These are phyloP conservation scores for Strobilomyces dryophilus DNA, from an alignment of 768 basidiomycete genomes.

Conservation along the genomic window DNA sequence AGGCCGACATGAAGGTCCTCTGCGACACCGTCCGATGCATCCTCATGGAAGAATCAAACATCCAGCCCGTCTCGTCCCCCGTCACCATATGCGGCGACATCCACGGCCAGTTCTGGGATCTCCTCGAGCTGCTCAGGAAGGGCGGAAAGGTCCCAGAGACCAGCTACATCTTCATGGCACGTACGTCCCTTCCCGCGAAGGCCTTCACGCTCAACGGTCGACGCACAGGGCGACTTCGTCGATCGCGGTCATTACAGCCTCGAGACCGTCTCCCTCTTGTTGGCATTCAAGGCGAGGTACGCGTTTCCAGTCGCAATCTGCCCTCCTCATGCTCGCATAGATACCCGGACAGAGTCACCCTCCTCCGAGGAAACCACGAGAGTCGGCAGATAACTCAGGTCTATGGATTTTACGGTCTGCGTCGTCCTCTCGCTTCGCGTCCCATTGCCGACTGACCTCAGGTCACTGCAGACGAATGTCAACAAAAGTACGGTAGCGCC, in stretches of 20 bases:
- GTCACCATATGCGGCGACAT: constrained; percentile 97
- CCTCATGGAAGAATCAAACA: constrained; percentile 95
- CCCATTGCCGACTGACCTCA: neutral
- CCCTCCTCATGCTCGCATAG: constrained; percentile 35
- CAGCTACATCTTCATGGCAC: constrained; percentile 95
- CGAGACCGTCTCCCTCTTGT: constrained; percentile 86
- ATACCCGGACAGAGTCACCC: constrained; percentile 89
- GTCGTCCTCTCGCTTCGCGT: neutral
- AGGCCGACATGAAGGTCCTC: constrained; percentile 88
- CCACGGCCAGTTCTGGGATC: constrained; percentile 97
- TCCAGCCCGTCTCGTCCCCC: constrained; percentile 92
- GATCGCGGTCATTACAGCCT: constrained; percentile 95
- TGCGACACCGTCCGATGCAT: constrained; percentile 87
- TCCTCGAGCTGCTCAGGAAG: constrained; percentile 83
- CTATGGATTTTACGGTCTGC: constrained; percentile 92
- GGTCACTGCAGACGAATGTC: constrained; percentile 74
- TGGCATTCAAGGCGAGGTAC: constrained; percentile 87
- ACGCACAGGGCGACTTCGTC: constrained; percentile 86
- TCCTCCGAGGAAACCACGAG: constrained; percentile 94
- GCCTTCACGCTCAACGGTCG: constrained; percentile 24
- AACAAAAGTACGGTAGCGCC: constrained; percentile 95
- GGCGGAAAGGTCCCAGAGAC: constrained; percentile 84
- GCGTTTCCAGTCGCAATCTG: constrained; percentile 8
- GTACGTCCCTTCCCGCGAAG: constrained; percentile 40
- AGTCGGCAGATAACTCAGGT: constrained; percentile 97